A percentile compares a stretch with the other conserved stretches of the same genome.
phyloP scores from a whole-genome alignment of 2,329 filamentous ascomycete species.

The Teratosphaeria epicoccoides region DNA sequence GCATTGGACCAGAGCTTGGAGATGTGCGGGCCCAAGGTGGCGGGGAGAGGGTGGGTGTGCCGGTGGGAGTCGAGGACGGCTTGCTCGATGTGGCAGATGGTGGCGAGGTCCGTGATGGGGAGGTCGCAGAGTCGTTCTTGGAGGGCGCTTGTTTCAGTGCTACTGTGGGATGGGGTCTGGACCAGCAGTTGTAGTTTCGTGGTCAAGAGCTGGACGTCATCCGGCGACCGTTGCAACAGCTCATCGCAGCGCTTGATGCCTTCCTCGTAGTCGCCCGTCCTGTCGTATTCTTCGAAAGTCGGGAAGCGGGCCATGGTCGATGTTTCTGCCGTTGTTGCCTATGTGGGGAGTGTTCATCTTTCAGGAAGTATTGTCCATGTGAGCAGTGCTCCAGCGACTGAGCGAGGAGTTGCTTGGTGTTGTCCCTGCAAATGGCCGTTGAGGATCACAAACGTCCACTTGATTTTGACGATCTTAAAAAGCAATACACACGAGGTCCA shows the following conservation, averaged over 20 bases:
- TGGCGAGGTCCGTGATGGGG: conserved; percentile 16
- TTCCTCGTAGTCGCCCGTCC: conserved; percentile 18
- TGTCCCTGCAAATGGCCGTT: no score
- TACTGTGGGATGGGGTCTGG: conserved; percentile 4
- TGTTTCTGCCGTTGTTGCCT: not conserved
- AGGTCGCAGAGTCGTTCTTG: conserved; percentile 16
- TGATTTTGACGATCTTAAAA: no score
- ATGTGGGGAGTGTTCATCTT: not conserved
- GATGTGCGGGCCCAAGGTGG: conserved; percentile 18
- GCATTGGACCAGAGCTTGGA: conserved; percentile 25
- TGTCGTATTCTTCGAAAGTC: conserved; percentile 24
- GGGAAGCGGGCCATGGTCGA: conserved; percentile 24
- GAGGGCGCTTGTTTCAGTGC: conserved; percentile 11
- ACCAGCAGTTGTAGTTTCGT: conserved; percentile 23
- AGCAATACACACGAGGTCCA: no score
- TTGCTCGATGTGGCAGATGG: conserved; percentile 20
- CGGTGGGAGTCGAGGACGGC: conserved; percentile 17
- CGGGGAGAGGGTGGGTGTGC: conserved; percentile 17
- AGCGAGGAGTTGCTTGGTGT: no score
- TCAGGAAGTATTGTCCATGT: not conserved
- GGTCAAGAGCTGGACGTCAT: conserved; percentile 20
- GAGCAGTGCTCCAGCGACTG: no score
- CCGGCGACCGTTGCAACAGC: conserved; percentile 20
- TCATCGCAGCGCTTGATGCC: conserved; percentile 25
- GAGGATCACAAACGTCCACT: no score